Evolutionary conservation across 129 eudicot species (phyloP).

Genomic region (Flaveria ramosissima): DNA sequence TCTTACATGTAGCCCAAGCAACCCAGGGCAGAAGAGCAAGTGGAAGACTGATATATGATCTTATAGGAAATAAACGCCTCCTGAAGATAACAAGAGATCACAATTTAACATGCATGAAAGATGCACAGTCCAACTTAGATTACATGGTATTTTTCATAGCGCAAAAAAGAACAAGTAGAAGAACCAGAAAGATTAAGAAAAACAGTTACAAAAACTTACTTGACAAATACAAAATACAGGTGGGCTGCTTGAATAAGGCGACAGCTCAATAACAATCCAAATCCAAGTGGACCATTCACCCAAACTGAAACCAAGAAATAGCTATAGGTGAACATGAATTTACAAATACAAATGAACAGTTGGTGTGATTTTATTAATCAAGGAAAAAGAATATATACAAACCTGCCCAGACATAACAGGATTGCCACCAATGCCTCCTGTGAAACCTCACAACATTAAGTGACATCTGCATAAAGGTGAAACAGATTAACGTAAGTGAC

Average conservation of each 20-base stretch:
- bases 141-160: not conserved
- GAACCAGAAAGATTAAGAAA: not conserved
- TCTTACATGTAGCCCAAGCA: constrained; percentile 70
- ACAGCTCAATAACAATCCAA: constrained; percentile 80
- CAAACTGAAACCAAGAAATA: constrained; percentile 58
- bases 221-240: constrained; percentile 71
- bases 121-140: not conserved
- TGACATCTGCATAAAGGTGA: constrained; percentile 57
- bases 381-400: constrained; percentile 13
- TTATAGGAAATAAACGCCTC: constrained; percentile 81
- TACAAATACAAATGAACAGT: constrained; percentile 17
- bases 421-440: constrained; percentile 71
- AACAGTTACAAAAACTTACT: constrained; percentile 41
- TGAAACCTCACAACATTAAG: constrained; percentile 60
- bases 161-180: constrained; percentile 4
- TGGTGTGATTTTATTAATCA: constrained; percentile 2
- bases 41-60: constrained; percentile 66
- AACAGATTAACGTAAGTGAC: not conserved
- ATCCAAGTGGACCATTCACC: constrained; percentile 83
- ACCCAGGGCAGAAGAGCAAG: constrained; percentile 85
- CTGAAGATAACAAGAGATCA: constrained; percentile 44
- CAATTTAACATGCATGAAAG: constrained; percentile 1
- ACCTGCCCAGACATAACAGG: constrained; percentile 96
- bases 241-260: constrained; percentile 81
- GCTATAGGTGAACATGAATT: constrained; percentile 17